Conservation (phyloP, 2,329 filamentous ascomycete genomes). For the Fusarium setosum region DNA sequence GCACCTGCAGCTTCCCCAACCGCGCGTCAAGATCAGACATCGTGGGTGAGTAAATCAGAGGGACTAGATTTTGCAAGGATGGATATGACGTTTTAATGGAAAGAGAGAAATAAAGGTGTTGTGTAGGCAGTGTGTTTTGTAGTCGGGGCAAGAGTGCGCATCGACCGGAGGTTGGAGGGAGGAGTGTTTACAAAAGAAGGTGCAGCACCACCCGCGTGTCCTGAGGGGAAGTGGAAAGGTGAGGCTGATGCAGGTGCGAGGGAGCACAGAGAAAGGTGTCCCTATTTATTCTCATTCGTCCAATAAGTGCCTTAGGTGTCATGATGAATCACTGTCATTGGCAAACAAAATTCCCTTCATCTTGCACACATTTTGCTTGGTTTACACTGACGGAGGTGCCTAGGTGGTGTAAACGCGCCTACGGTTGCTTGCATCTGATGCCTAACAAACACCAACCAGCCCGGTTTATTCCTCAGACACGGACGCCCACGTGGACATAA, state of each 20-base stretch:
- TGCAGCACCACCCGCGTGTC: not conserved
- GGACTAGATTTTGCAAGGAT: not conserved
- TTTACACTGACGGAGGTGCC: slow-evolving; percentile 4
- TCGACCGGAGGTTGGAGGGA: not conserved
- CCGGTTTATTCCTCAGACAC: slow-evolving; percentile 3
- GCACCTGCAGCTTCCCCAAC: slow-evolving; percentile 33
- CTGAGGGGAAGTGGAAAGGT: slow-evolving; percentile 1
- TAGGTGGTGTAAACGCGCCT: slow-evolving; percentile 2
- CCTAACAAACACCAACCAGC: slow-evolving; percentile 8
- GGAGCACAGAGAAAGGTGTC: slow-evolving; percentile 5
- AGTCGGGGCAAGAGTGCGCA: not conserved
- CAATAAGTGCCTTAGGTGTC: not conserved
- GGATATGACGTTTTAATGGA: not conserved
- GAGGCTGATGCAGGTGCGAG: slow-evolving; percentile 3
- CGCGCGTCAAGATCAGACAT: slow-evolving; percentile 37
- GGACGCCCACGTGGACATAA: not conserved
- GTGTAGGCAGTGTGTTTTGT: not conserved
- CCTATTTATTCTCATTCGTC: not conserved
- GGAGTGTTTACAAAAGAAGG: slow-evolving; percentile 1
- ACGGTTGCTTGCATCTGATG: slow-evolving; percentile 1
- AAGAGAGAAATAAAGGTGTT: not conserved
- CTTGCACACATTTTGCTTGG: not conserved
- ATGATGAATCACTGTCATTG: slow-evolving; percentile 14
- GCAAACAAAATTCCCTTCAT: not conserved
- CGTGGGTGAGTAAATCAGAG: not conserved